Conservation (phyloP, 2,329 filamentous ascomycete species). For the Sarocladium oryzae region DNA sequence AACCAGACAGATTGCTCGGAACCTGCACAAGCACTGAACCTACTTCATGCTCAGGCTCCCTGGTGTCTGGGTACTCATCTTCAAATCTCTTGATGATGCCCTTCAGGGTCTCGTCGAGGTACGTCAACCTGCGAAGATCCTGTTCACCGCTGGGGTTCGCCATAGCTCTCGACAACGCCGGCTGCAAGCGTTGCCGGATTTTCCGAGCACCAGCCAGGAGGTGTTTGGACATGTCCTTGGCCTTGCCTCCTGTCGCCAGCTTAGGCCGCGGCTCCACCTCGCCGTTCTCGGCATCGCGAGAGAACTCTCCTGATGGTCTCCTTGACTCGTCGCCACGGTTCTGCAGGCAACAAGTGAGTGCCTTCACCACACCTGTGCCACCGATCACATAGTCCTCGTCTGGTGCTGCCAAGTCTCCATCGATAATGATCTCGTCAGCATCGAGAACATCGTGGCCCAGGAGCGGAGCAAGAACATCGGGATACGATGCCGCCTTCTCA, state of each 20-base stretch:
- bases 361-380: slow-evolving; percentile 91
- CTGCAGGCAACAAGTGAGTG: slow-evolving; percentile 80
- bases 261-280: slow-evolving; percentile 28
- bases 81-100: slow-evolving; percentile 95
- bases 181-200: slow-evolving; percentile 76
- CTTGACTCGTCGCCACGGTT: slow-evolving; percentile 62
- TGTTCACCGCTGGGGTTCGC: slow-evolving; percentile 59
- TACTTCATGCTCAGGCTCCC: slow-evolving; percentile 27
- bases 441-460: slow-evolving; percentile 63
- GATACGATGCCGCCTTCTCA: slow-evolving; percentile 40
- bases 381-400: slow-evolving; percentile 96
- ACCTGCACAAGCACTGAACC: neutral
- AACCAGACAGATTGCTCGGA: slow-evolving; percentile 15
- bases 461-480: slow-evolving; percentile 79
- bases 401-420: slow-evolving; percentile 57
- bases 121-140: slow-evolving; percentile 75
- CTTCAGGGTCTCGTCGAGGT: slow-evolving; percentile 81
- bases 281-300: slow-evolving; percentile 46
- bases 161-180: slow-evolving; percentile 70
- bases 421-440: slow-evolving; percentile 42
- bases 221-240: slow-evolving; percentile 90
- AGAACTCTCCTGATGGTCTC: slow-evolving; percentile 44
- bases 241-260: slow-evolving; percentile 48
- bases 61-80: slow-evolving; percentile 89
- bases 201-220: slow-evolving; percentile 81